These are phyloP conservation scores for Zygosaccharomyces sapae DNA, from an alignment of 1,139 yeast genomes.

Conservation along the genomic window DNA sequence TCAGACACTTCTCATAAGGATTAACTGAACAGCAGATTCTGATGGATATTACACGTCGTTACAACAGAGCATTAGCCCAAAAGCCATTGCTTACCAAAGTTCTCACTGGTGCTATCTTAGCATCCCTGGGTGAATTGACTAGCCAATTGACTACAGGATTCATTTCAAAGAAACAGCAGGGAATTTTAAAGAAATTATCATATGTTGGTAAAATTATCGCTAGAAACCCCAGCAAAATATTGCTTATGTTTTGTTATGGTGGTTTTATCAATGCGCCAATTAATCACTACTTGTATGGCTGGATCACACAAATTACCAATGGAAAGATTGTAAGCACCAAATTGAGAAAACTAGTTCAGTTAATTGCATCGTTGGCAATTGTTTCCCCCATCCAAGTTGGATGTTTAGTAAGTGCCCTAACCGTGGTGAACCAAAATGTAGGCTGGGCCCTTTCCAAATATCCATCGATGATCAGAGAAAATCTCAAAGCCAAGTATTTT, in stretches of 20 bases:
- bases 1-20: not conserved
- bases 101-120: constrained; percentile 53
- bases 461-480: constrained; percentile 40
- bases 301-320: constrained; percentile 44
- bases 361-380: constrained; percentile 55
- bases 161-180: constrained; percentile 4
- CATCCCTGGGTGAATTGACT: constrained; percentile 56
- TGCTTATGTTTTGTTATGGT: constrained; percentile 67
- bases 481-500: constrained; percentile 47
- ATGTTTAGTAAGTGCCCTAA: constrained; percentile 53
- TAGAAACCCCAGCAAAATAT: constrained; percentile 34
- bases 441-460: constrained; percentile 32
- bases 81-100: constrained; percentile 61
- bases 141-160: constrained; percentile 47
- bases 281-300: constrained; percentile 57
- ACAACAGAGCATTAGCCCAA: constrained; percentile 40
- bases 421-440: constrained; percentile 39
- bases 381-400: constrained; percentile 63
- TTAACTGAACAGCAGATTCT: not conserved
- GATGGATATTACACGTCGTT: constrained; percentile 1
- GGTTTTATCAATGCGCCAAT: constrained; percentile 67
- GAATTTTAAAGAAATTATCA: constrained; percentile 20
- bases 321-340: constrained; percentile 35
- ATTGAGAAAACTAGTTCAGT: constrained; percentile 50
- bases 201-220: constrained; percentile 16